Evolutionary conservation across 2,329 filamentous ascomycete genomes (phyloP).

Genomic region (Nannizziopsis arthrosporioides): DNA sequence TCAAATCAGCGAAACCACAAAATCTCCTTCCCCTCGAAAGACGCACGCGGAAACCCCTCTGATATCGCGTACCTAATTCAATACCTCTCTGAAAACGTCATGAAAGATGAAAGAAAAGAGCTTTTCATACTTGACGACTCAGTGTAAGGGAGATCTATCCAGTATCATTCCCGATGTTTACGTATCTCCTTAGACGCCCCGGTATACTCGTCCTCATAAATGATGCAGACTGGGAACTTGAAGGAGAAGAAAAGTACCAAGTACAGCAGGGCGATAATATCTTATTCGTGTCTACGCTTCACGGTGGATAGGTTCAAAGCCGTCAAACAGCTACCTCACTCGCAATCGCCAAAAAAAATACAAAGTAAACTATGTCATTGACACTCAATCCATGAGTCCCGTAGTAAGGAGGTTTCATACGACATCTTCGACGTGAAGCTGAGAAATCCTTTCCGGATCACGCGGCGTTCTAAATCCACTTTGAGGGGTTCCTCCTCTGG

Average conservation of each 20-base stretch:
- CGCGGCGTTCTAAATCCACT: slow-evolving; percentile 33
- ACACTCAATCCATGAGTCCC: neutral
- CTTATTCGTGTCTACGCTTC: slow-evolving; percentile 89
- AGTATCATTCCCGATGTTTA: neutral
- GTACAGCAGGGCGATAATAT: slow-evolving; percentile 74
- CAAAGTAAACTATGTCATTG: neutral
- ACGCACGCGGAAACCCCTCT: slow-evolving; percentile 48
- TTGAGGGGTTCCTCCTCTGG: slow-evolving; percentile 34
- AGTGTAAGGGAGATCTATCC: slow-evolving; percentile 53
- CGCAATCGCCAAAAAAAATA: neutral
- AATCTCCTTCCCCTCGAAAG: slow-evolving; percentile 54
- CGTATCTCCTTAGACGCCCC: slow-evolving; percentile 54
- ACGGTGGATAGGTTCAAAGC: slow-evolving; percentile 55
- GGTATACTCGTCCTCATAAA: slow-evolving; percentile 96
- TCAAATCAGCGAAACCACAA: slow-evolving; percentile 64
- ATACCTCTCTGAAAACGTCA: slow-evolving; percentile 66
- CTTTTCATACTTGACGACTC: slow-evolving; percentile 78
- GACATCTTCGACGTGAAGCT: slow-evolving; percentile 37
- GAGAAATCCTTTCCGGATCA: slow-evolving; percentile 34
- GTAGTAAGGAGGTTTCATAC: slow-evolving; percentile 20
- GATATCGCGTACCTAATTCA: slow-evolving; percentile 66
- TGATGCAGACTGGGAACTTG: slow-evolving; percentile 95
- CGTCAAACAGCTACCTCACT: neutral
- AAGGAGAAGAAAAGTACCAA: slow-evolving; percentile 85
- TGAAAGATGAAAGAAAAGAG: slow-evolving; percentile 76